Evolutionary conservation across 495 filamentous ascomycete genomes (phyloP), one percentile per base, ranked within the genome.

Genomic region (Penicillium maclennaniae): DNA sequence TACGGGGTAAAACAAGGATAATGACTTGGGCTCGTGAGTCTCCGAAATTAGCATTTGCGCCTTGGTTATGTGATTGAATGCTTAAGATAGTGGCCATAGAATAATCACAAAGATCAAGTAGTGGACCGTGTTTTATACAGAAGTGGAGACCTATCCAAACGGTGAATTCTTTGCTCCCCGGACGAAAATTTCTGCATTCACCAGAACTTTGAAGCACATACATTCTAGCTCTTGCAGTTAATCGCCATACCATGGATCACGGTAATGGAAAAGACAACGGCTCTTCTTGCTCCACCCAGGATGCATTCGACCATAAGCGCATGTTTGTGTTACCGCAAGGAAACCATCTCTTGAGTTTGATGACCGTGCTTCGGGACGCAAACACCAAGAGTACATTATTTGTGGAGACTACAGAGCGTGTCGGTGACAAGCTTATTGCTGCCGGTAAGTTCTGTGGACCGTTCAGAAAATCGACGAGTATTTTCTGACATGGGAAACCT

Each of bases 341-440:
- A 9, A 54, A 41, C 19, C 45, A 53, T 36, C 39, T 58, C 16
- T 27, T 54, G n/a, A 58, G 55, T 17, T 25, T 53, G 21, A 58
- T 58, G 55, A 58, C 49, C 1, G 45, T 54, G 27, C 50, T 58
- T 7, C 55, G 55, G 5, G 50, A 58, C 28, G 34, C 23, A 12
- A 53, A 49, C 16, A 58, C 49, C 15, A 50, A 12, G 12, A 27
- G 26, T 14, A 27, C 44, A 3, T 47, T 17, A 34, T 58, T 58
- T 42, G 38, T 37, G 6, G 44, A 54, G 4, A 41, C 45, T 0
- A 49, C 50, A 1, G 55, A 58, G 17, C 48, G 31, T 8, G 41
- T 58, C 17, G 55, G 44, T 6, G 50, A 53, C 44, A 45, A 49
- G 46, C 49, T 58, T 40, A 49, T 58, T 14, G 49, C 44, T 39